Conservation (phyloP, 441 rosid genomes). For the Adansonia madagascariensis region DNA sequence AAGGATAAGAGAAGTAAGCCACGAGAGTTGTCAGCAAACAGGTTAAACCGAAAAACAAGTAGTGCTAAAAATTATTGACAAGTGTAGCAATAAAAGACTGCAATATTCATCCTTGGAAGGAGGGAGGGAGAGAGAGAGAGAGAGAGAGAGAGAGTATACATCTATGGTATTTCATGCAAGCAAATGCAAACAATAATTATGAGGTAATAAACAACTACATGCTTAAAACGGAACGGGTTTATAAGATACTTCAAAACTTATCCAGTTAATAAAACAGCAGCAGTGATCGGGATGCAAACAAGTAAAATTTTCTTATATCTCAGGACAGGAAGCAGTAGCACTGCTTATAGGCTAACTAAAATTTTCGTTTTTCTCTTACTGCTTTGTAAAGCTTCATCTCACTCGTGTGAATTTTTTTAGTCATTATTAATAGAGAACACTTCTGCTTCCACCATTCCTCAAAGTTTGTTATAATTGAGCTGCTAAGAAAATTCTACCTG, state of each 20-base stretch:
- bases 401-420: neutral
- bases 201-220: neutral
- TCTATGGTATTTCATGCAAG: neutral
- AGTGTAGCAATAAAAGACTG: neutral
- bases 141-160: neutral
- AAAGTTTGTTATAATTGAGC: neutral
- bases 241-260: neutral
- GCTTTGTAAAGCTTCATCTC: neutral
- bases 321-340: neutral
- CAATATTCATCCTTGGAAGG: neutral
- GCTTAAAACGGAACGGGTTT: neutral
- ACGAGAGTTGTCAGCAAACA: neutral
- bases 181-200: neutral
- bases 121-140: too few species aligned
- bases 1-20: neutral
- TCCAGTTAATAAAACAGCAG: neutral
- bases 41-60: neutral
- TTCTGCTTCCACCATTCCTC: constrained; percentile 1
- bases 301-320: neutral
- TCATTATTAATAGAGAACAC: neutral
- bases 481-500: neutral
- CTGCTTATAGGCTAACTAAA: neutral
- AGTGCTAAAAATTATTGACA: neutral
- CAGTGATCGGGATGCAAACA: neutral
- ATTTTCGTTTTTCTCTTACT: neutral